Conservation (phyloP, 176 grass and related monocot species). For the Phoenix dactylifera region DNA sequence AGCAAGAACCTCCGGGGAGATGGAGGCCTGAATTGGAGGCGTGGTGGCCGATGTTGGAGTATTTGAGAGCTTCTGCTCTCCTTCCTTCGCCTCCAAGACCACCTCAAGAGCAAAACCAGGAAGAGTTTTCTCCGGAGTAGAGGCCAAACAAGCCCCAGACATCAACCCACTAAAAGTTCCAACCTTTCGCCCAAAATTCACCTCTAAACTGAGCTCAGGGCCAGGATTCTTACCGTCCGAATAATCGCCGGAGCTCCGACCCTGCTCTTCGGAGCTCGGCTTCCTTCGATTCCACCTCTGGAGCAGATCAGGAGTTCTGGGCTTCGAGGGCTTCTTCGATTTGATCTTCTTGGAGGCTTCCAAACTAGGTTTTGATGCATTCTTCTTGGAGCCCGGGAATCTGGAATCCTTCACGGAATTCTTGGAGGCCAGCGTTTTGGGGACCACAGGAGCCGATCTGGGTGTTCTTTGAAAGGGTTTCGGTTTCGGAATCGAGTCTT, state of each 20-base stretch:
- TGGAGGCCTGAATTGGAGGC: constrained; percentile 9
- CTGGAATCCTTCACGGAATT: constrained; percentile 7
- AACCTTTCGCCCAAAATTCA: too few relatives aligned
- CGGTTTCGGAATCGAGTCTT: background rate
- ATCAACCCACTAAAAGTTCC: too few relatives aligned
- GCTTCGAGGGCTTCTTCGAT: background rate
- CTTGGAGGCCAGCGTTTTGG: background rate
- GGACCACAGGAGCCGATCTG: constrained; percentile 12
- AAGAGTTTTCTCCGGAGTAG: constrained; percentile 15
- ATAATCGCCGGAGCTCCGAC: too few relatives aligned
- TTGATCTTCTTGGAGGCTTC: background rate
- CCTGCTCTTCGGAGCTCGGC: background rate
- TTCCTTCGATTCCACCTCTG: constrained; percentile 14
- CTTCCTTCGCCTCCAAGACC: background rate
- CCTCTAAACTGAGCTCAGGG: background rate
- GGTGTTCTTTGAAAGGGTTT: background rate
- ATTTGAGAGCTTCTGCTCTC: background rate
- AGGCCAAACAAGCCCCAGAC: background rate
- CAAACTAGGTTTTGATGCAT: background rate
- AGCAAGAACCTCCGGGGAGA: constrained; percentile 8
- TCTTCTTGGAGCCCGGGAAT: background rate
- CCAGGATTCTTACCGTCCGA: background rate
- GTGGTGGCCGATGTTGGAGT: constrained; percentile 11
- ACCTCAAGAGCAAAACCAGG: background rate
- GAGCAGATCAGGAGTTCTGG: constrained; percentile 6